Evolutionary conservation across 768 basidiomycete species (phyloP).

Genomic region (Hortiboletus campestris): DNA sequence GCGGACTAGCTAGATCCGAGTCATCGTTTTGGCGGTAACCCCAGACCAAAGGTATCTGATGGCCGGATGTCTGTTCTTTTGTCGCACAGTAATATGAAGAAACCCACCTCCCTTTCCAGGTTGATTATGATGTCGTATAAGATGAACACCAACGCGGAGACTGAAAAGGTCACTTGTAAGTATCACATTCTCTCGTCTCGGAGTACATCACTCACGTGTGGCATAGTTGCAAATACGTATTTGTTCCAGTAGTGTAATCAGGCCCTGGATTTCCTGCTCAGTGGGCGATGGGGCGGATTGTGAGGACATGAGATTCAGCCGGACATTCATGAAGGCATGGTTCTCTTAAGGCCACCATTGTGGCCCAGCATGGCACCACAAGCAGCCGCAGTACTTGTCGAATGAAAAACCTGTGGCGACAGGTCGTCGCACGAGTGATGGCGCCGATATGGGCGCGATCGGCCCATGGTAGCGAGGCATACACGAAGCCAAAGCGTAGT

Average conservation of each 20-base stretch:
- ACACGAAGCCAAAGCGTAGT: neutral
- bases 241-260: constrained; percentile 11
- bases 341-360: neutral
- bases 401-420: constrained; percentile 2
- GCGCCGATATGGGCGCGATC: neutral
- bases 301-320: constrained; percentile 8
- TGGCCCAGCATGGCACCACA: neutral
- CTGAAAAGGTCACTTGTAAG: constrained; percentile 1
- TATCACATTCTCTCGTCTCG: neutral
- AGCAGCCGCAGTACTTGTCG: neutral
- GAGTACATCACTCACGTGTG: constrained; percentile 1
- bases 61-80: neutral
- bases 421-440: neutral
- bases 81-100: neutral
- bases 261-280: neutral
- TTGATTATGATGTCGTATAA: constrained; percentile 23
- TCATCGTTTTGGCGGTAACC: neutral
- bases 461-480: too few relatives aligned
- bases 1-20: neutral
- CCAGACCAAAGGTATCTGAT: constrained; percentile 21
- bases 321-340: neutral
- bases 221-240: constrained; percentile 16
- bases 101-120: constrained; percentile 16
- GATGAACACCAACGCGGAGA: constrained; percentile 17
- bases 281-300: neutral